These are phyloP conservation scores for Wickerhamiella dianesei DNA, from an alignment of 805 yeast genomes.

Conservation along the genomic window DNA sequence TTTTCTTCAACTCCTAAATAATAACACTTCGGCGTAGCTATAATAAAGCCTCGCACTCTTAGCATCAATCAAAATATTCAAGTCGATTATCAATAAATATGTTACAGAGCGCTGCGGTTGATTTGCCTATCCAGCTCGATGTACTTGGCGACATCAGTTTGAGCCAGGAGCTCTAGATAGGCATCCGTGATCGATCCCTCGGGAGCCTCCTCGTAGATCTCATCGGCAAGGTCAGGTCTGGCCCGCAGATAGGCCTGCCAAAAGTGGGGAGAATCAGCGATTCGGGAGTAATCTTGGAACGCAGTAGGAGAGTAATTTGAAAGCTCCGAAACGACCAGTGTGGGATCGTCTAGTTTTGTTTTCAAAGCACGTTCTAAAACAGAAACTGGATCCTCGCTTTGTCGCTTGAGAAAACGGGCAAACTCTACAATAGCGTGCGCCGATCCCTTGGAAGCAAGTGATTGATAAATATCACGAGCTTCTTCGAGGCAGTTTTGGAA, in stretches of 20 bases:
- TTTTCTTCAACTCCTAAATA: not conserved
- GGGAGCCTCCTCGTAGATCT: slow-evolving; percentile 10
- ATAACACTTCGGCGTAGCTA: too few relatives aligned
- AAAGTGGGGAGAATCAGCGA: slow-evolving; percentile 2
- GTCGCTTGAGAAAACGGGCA: slow-evolving; percentile 6
- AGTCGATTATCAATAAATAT: too few relatives aligned
- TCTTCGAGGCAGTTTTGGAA: slow-evolving; percentile 14
- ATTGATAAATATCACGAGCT: slow-evolving; percentile 19
- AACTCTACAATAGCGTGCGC: slow-evolving; percentile 2
- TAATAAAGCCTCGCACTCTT: too few relatives aligned
- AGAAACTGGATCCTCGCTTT: not conserved
- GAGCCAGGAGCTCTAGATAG: slow-evolving; percentile 10
- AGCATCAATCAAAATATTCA: too few relatives aligned
- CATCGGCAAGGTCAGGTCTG: slow-evolving; percentile 10
- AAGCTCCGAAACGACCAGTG: slow-evolving; percentile 7
- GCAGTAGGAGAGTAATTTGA: slow-evolving; percentile 4
- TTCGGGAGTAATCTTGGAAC: slow-evolving; percentile 1
- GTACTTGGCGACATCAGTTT: slow-evolving; percentile 9
- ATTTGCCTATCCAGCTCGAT: slow-evolving; percentile 9
- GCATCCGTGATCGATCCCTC: slow-evolving; percentile 6
- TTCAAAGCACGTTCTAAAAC: not conserved
- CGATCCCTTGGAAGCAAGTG: not conserved
- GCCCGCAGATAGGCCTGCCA: slow-evolving; percentile 8
- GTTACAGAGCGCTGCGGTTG: slow-evolving; percentile 8
- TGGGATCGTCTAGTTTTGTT: not conserved